phyloP scores from a whole-genome alignment of 495 filamentous ascomycete genomes.

The Hypomontagnella monticulosa region DNA sequence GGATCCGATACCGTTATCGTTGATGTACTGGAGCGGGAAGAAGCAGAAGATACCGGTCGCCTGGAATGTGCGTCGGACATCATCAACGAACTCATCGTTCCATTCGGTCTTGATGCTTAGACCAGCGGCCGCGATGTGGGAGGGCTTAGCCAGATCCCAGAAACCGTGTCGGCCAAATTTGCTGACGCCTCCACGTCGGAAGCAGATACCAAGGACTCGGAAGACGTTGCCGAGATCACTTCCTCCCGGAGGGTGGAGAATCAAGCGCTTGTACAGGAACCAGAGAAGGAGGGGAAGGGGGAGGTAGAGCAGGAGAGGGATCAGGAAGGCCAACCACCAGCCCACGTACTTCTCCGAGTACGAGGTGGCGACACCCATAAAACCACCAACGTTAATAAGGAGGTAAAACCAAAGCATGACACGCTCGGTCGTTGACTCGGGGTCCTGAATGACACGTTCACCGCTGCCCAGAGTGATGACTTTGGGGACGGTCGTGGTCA shows the following conservation, averaged over 20 bases:
- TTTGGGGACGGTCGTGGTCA: slow-evolving; percentile 57
- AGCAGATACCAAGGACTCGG: slow-evolving; percentile 61
- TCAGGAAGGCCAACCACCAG: slow-evolving; percentile 78
- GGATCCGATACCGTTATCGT: slow-evolving; percentile 61
- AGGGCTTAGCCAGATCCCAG: slow-evolving; percentile 73
- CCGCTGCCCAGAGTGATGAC: slow-evolving; percentile 57
- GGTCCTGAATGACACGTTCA: slow-evolving; percentile 67
- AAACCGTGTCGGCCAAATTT: slow-evolving; percentile 65
- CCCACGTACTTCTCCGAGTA: slow-evolving; percentile 65
- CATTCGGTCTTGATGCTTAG: slow-evolving; percentile 54
- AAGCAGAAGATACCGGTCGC: slow-evolving; percentile 69
- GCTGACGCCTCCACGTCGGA: slow-evolving; percentile 65
- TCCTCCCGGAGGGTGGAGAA: slow-evolving; percentile 62
- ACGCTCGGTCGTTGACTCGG: slow-evolving; percentile 67
- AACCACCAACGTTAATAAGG: slow-evolving; percentile 71
- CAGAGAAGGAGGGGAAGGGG: slow-evolving; percentile 64
- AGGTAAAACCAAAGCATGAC: slow-evolving; percentile 74
- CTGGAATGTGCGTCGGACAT: slow-evolving; percentile 66
- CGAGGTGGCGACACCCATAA: slow-evolving; percentile 63
- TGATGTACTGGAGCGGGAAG: slow-evolving; percentile 76
- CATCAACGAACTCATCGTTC: slow-evolving; percentile 67
- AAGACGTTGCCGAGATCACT: slow-evolving; percentile 65
- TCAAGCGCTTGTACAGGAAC: slow-evolving; percentile 61
- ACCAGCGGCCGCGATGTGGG: slow-evolving; percentile 60
- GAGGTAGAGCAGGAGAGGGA: slow-evolving; percentile 70